phyloP scores from a whole-genome alignment of 2,329 filamentous ascomycete genomes.

The Eutypa lata region DNA sequence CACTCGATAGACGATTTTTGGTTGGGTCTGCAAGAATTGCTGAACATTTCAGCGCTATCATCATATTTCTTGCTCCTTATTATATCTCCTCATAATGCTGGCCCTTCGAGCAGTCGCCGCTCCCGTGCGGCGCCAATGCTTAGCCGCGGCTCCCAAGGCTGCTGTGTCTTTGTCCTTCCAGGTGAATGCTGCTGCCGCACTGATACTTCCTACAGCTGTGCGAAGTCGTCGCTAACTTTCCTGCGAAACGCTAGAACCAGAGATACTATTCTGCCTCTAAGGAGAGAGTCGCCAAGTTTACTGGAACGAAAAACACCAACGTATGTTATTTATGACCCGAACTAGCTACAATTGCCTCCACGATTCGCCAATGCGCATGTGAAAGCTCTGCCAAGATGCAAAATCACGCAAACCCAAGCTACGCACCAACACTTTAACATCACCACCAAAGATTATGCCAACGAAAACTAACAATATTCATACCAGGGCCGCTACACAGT shows the following conservation, averaged over 20 bases:
- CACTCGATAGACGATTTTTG: not conserved
- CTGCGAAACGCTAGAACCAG: slow-evolving; percentile 38
- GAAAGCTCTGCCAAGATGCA: slow-evolving; percentile 18
- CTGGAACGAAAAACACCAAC: slow-evolving; percentile 82
- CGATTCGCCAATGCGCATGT: slow-evolving; percentile 12
- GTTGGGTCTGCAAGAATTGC: not conserved
- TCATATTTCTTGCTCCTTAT: not conserved
- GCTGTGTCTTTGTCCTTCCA: slow-evolving; percentile 48
- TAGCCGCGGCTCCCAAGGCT: slow-evolving; percentile 64
- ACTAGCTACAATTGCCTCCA: slow-evolving; percentile 1
- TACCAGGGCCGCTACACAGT: slow-evolving; percentile 88
- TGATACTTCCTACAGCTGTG: slow-evolving; percentile 10
- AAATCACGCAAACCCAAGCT: slow-evolving; percentile 39
- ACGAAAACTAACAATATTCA: slow-evolving; percentile 15
- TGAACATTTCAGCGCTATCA: not conserved
- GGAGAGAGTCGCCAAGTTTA: slow-evolving; percentile 82
- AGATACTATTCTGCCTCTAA: slow-evolving; percentile 56
- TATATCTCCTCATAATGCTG: slow-evolving; percentile 64
- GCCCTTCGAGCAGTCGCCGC: slow-evolving; percentile 74
- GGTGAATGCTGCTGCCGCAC: slow-evolving; percentile 40
- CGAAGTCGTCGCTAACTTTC: slow-evolving; percentile 22
- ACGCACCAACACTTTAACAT: slow-evolving; percentile 19
- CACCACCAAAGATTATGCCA: slow-evolving; percentile 3
- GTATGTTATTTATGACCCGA: slow-evolving; percentile 50
- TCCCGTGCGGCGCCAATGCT: slow-evolving; percentile 73